Evolutionary conservation across 2,329 filamentous ascomycete genomes (phyloP).

Genomic region (Aureobasidium musti): DNA sequence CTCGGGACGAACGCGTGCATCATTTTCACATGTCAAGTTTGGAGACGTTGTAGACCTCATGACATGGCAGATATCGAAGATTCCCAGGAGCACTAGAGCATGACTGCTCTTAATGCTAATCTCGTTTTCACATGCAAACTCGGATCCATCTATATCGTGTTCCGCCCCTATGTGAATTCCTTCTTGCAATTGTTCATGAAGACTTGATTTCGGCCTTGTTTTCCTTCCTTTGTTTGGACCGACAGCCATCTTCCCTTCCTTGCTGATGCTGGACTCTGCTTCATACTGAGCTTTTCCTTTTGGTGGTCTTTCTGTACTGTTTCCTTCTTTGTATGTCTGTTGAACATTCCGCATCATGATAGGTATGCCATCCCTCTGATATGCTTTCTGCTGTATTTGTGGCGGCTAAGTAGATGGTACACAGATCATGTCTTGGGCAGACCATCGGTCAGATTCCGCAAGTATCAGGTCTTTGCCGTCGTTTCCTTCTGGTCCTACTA

Average conservation of each 20-base stretch:
- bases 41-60: constrained; percentile 20
- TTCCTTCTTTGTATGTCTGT: constrained; percentile 3
- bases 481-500: constrained; percentile 90
- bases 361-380: neutral
- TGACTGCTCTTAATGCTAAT: constrained; percentile 2
- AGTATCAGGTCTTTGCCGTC: constrained; percentile 88
- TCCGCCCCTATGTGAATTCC: neutral
- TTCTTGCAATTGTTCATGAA: constrained; percentile 9
- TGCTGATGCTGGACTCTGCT: neutral
- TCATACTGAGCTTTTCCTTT: neutral
- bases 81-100: constrained; percentile 16
- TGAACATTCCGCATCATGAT: constrained; percentile 19
- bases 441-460: constrained; percentile 86
- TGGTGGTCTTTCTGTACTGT: neutral
- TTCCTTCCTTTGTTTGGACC: constrained; percentile 8
- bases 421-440: constrained; percentile 87
- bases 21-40: constrained; percentile 21
- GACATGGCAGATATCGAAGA: constrained; percentile 13
- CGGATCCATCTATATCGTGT: neutral
- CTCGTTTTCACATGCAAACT: constrained; percentile 12
- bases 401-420: neutral
- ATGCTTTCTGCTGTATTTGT: neutral
- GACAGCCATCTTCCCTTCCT: neutral
- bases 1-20: neutral
- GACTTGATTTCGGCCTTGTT: constrained; percentile 15